Percentiles rank a stretch among this genome's conserved stretches.
Evolutionary conservation across 768 basidiomycete genomes (phyloP).

Genomic region (Psilocybe tampanensis): DNA sequence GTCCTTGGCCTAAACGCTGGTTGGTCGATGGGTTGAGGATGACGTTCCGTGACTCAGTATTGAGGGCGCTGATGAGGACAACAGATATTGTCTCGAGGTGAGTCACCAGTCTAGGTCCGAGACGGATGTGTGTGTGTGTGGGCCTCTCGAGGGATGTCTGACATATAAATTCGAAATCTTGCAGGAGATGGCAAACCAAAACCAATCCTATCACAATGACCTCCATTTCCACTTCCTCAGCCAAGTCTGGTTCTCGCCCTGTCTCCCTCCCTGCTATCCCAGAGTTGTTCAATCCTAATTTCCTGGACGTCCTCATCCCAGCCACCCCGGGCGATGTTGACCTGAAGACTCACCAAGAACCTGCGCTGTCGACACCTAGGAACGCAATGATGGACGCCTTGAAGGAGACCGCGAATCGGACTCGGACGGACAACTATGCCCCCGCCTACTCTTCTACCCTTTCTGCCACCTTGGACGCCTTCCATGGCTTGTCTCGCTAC

Average conservation of each 20-base stretch:
- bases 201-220: background rate
- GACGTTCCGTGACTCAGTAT: background rate
- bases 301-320: slow-evolving; percentile 55
- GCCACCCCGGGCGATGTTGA: background rate
- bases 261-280: slow-evolving; percentile 54
- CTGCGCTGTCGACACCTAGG: slow-evolving; percentile 9
- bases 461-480: slow-evolving; percentile 58
- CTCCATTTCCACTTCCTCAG: background rate
- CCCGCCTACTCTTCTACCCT: slow-evolving; percentile 53
- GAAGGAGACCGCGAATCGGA: slow-evolving; percentile 40
- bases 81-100: background rate
- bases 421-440: slow-evolving; percentile 52
- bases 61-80: background rate
- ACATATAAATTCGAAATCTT: background rate
- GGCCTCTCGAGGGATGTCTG: background rate
- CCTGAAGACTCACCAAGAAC: background rate
- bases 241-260: slow-evolving; percentile 31
- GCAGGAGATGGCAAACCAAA: background rate
- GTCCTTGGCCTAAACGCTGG: too few species aligned
- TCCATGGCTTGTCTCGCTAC: slow-evolving; percentile 40
- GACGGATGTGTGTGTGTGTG: background rate
- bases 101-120: background rate
- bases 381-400: slow-evolving; percentile 64
- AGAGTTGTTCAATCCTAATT: slow-evolving; percentile 55
- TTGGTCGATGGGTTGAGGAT: too few species aligned